Evolutionary conservation across 306 rosid genomes (phyloP), one percentile per base, ranked within the genome.

Genomic region (Bauhinia variegata): DNA sequence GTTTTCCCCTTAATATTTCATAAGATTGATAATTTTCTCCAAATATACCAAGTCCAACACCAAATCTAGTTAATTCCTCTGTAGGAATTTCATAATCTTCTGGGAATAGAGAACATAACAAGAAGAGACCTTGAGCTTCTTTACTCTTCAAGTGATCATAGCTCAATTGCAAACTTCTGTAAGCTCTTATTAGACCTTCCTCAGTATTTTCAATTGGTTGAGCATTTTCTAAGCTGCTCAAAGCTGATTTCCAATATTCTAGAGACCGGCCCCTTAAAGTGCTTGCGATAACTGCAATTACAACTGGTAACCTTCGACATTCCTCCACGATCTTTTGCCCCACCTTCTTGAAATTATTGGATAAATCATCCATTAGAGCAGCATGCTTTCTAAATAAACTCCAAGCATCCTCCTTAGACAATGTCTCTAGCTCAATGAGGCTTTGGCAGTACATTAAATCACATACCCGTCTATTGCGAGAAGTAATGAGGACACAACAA

Each of bases 301-400:
- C 80, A 52, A 68, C 4, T 0, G 76, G 76, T 33, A 76, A 70
- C 13, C 68, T 8, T 63, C 60, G 23, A 63, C 81, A 70, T 60
- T 76, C 68, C 2, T 55, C 28, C 5, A 28, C 46, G n/a, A 76
- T 64, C 4, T 42, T 0, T 1, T 0, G 10, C 0, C 55, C 72
- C 32, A 6, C 18, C 3, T 39, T 11, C 0, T 63, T 12, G 12
- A 76, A 12, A 10, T 0, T 1, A 11, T 8, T 8, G 11, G 28
- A 0, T 11, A 23, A 23, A 28, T 0, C 12, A 7, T 43, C 33
- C 5, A 11, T 33, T 4, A 14, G 9, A 13, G 44, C 37, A 6
- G 72, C 72, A 9, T 4, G 7, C 10, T 7, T 39, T 32, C 63
- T 0, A 28, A 75, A 52, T 30, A 75, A 42, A 34, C 0, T 12